Evolutionary conservation across 495 filamentous ascomycete genomes (phyloP).

Genomic region (Daldinia vernicosa): DNA sequence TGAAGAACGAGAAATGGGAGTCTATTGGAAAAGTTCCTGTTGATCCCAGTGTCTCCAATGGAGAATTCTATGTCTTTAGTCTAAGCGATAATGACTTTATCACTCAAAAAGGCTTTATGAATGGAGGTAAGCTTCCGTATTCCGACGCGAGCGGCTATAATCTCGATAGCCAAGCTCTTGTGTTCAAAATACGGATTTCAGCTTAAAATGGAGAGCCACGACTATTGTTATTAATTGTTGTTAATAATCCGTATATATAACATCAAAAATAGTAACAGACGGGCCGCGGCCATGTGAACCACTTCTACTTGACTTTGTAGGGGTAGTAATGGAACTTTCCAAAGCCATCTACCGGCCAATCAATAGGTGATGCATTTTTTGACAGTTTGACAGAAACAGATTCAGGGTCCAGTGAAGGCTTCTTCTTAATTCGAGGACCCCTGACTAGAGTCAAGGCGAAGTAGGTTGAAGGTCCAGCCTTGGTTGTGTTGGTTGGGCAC

Average conservation of each 20-base stretch:
- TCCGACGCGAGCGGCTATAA: constrained; percentile 69
- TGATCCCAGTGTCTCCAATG: constrained; percentile 52
- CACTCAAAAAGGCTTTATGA: constrained; percentile 75
- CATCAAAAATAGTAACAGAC: not conserved
- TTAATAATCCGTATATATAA: no score
- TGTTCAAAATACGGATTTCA: constrained; percentile 68
- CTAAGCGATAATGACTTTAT: constrained; percentile 84
- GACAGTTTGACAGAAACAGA: not conserved
- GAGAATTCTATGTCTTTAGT: constrained; percentile 75
- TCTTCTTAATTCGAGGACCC: constrained; percentile 14
- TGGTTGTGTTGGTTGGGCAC: constrained; percentile 27
- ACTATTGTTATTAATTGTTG: no score
- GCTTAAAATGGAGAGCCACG: constrained; percentile 4
- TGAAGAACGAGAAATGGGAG: constrained; percentile 84
- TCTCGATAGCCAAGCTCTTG: constrained; percentile 74
- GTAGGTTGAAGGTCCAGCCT: constrained; percentile 8
- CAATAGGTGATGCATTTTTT: not conserved
- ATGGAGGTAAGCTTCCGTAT: constrained; percentile 69
- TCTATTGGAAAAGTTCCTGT: constrained; percentile 71
- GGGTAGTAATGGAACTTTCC: not conserved
- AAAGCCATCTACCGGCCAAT: constrained; percentile 4
- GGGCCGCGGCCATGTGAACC: not conserved
- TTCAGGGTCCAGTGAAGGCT: constrained; percentile 1
- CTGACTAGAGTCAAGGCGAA: constrained; percentile 23
- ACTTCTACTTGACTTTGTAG: not conserved